These are phyloP conservation scores for Ophiostoma tasmaniense DNA, from an alignment of 2,329 filamentous ascomycete genomes.

Conservation along the genomic window DNA sequence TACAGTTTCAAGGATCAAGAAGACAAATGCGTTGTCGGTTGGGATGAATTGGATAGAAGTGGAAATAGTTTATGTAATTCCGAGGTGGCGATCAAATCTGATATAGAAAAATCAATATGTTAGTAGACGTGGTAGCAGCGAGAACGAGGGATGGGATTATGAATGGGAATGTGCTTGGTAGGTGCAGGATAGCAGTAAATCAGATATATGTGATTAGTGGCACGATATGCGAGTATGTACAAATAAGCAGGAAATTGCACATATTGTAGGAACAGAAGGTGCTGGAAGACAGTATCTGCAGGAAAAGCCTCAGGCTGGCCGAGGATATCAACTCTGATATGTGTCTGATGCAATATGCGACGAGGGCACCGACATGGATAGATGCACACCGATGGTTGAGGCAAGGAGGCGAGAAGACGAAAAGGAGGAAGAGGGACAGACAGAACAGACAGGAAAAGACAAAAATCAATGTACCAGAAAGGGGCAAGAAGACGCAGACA, in stretches of 20 bases:
- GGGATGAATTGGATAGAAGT: not conserved
- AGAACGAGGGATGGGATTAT: not conserved
- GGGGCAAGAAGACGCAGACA: not conserved
- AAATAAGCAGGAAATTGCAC: not conserved
- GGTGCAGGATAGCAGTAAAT: too few species aligned
- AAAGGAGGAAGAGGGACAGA: not conserved
- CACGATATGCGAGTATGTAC: not conserved
- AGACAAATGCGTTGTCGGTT: not conserved
- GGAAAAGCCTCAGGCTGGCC: not conserved
- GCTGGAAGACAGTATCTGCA: not conserved
- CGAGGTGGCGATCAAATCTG: not conserved
- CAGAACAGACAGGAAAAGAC: too few species aligned
- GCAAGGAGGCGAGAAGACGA: not conserved
- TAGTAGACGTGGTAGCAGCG: not conserved
- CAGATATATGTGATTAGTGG: not conserved
- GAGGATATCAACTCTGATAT: not conserved
- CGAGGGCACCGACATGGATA: not conserved
- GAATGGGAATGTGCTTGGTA: not conserved
- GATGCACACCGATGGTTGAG: not conserved
- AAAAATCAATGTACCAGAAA: not conserved
- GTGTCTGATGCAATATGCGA: not conserved
- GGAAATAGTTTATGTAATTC: not conserved
- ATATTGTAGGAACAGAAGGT: not conserved
- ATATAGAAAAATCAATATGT: not conserved
- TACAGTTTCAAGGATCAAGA: slow-evolving; percentile 1